Evolutionary conservation across 2,329 filamentous ascomycete genomes (phyloP), one percentile per base, ranked within the genome.

Genomic region (Epicoccum sorghinum): DNA sequence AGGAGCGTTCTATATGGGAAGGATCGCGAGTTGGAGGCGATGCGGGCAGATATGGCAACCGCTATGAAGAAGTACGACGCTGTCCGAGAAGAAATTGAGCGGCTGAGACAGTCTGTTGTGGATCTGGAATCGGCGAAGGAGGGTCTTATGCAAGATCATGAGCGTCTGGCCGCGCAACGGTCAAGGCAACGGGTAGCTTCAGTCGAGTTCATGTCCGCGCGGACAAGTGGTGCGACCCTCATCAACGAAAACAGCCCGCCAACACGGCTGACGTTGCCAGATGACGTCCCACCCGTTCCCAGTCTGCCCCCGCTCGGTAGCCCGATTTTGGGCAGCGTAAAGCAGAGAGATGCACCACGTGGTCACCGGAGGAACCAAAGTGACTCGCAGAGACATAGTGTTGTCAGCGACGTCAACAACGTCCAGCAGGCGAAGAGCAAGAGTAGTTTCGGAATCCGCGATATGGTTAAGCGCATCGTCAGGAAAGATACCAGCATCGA

Each of bases 211-310:
- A 59, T 55, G 9, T 68, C 66, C 7, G 70, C 69, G 9, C 60
- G 70, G 23, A 70, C 65, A 32, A 73, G 71, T 52, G 66, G 64
- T 42, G 65, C 69, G 25, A 73, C 71, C 9, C 65, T 73, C 50
- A 68, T 68, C 38, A 63, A 65, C 18, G 67, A 69, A 48, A 40
- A 54, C 32, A 68, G 27, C 40, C 52, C 54, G 18, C 52, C 61
- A 32, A 38, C 52, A 42, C 37, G 52, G 42, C 57, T 61, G 42
- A 59, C 57, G 5, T 47, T 37, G 22, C 53, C 52, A 51, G 60
- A 64, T 29, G 60, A 62, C 39, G 46, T 42, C 5, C 46, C 58
- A 12, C 47, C 60, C 18, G 43, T 59, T 4, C 53, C 61, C 14
- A 22, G 23, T 30, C 23, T 50, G 9, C 37, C 53, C 10, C 12